phyloP scores from a whole-genome alignment of 2,329 filamentous ascomycete species.

The Fonsecaea pugnacius region DNA sequence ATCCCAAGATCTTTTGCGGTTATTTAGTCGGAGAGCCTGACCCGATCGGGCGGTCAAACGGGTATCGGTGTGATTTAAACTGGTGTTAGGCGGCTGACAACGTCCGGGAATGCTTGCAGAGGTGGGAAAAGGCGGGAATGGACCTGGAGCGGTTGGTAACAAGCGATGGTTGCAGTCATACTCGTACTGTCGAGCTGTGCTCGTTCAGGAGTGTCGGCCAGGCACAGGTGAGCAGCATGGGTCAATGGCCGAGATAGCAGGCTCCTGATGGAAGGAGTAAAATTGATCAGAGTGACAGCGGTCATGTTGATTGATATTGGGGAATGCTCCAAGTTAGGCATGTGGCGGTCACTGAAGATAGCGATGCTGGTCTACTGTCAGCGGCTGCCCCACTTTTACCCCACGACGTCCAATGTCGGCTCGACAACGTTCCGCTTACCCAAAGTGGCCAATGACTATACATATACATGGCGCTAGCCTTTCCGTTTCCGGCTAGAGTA shows the following conservation, averaged over 20 bases:
- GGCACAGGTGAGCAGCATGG: not conserved
- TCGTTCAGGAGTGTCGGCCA: not conserved
- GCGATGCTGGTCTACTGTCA: constrained; percentile 20
- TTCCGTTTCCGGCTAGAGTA: not conserved
- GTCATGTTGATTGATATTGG: not conserved
- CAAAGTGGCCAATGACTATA: constrained; percentile 11
- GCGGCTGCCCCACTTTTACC: constrained; percentile 18
- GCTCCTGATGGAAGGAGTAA: not conserved
- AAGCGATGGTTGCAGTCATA: not conserved
- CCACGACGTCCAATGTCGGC: constrained; percentile 10
- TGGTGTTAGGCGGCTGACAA: not conserved
- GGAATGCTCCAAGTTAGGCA: not conserved
- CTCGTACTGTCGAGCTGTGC: not conserved
- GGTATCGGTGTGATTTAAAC: not conserved
- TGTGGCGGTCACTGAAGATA: too few relatives aligned
- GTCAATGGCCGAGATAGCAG: not conserved
- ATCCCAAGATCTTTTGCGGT: not conserved
- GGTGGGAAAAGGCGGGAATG: not conserved
- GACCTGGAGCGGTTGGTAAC: not conserved
- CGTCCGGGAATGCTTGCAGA: not conserved
- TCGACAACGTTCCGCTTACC: constrained; percentile 11
- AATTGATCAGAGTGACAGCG: not conserved
- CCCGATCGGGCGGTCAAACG: not conserved
- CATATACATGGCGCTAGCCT: not conserved
- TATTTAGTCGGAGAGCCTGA: not conserved